Base-by-base conservation (phyloP, 331 rosid genomes). In the Malus hybrid region DNA sequence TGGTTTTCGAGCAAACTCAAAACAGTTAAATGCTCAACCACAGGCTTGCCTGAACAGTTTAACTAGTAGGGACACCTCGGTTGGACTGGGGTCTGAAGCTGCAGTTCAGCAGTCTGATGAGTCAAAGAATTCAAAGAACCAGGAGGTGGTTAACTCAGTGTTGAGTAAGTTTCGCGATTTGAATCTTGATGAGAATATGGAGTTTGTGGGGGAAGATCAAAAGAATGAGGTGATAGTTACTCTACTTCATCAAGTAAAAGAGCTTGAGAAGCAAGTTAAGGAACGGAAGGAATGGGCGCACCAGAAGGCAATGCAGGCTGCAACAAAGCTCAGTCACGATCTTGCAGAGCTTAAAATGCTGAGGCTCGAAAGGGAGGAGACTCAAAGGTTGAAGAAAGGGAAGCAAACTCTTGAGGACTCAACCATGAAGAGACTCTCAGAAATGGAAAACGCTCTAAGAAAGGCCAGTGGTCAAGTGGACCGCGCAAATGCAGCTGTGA, bases 221-320 rank as follows among this genome's bases (percentile, higher is more conserved):
- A 94, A 87, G 86, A 93, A 94, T 85, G 93, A 92, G 83, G 81
- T 86, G 83, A 87, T 94, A 65, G 89, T 88, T 29, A 81, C 81
- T 73, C 69, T 92, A 44, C 82, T 94, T 79, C 93, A 85, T 84
- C 95, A 89, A 85, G 85, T 92, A 56, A 89, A 92, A 80, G 97
- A 92, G 75, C 88, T 94, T 14, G 95, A 94, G 85, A 88, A 80
- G 68, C 96, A 92, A 90, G 90, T 85, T 32, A 87, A 84, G 80
- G 96, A 92, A 72, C 83, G 92, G 70, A 88, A 92, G 82, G 99
- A 94, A 27, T 92, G 99, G 99, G 95, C 99, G 20, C 93, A 94
- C 71, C 82, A 81, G 82, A 94, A 92, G 86, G 99, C 99, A 68
- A 81, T 94, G 92, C 97, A 94, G 80, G 97, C 96, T 29, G 97